Evolutionary conservation across 2,329 filamentous ascomycete genomes (phyloP), one percentile per base, ranked within the genome.

Genomic region (Pyricularia grisea): DNA sequence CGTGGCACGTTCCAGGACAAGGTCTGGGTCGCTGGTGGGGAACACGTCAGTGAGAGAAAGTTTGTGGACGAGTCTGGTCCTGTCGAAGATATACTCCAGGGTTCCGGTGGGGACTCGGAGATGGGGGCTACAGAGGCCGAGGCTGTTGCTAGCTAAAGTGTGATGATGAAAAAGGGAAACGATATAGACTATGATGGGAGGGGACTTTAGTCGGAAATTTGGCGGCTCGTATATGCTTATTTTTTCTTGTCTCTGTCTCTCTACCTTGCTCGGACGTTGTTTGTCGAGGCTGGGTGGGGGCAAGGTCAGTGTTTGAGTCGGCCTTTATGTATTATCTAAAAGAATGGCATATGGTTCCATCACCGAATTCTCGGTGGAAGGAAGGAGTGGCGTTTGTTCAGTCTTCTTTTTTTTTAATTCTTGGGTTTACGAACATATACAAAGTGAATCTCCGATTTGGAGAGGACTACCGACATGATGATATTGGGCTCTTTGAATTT

Each of bases 11-110:
- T 93, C 79, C 87, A 90, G 71, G 92, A 96, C 78, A 97, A 97
- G 81, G 92, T 96, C 31, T 98, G 94, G 94, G 93, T 90, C 23
- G 87, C 92, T 3, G 86, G 85, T 50, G 81, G 79, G 27, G 76
- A 87, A 69, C 92, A 97, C 77, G 89, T 97, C 67, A 97, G 93
- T 76, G 92, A 97, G 79, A 86, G 94, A 74, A 94, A 92, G 76
- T 97, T 97, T 80, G 88, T 94, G 67, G 88, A 92, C 70, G 90
- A 92, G 66, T 82, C 84, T 12, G 85, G 81, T 6, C 81, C 83
- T 31, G 90, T 92, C 76, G 92, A 97, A 79, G 81, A 92, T 67
- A 88, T 96, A 71, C 85, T 92, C 70, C 89, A 31, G n/a, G 64
- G 64, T 0, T 85, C 81, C 27, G 75, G 76, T 31, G 50, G 30